A percentile compares a stretch with the other conserved stretches of the same genome.
Conservation (phyloP, 1,139 yeast species). For the Barnettozyma hawaiiensis region DNA sequence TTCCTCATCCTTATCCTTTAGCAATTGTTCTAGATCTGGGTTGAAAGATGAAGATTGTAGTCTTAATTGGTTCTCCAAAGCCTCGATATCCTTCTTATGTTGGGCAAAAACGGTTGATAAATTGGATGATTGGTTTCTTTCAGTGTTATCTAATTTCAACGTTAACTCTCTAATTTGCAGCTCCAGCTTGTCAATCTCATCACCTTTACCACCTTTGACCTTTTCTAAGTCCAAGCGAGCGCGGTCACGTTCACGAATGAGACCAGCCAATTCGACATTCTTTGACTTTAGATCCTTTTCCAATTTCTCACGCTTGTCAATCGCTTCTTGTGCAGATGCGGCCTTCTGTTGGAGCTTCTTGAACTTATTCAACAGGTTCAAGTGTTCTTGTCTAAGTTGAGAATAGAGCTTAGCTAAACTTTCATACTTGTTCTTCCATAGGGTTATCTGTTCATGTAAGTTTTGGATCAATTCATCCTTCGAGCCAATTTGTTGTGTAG, state of each 20-base stretch:
- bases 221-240: conserved; percentile 82
- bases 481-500: conserved; percentile 68
- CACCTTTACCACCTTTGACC: conserved; percentile 58
- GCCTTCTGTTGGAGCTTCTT: conserved; percentile 86
- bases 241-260: conserved; percentile 85
- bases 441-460: conserved; percentile 67
- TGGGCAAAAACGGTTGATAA: conserved; percentile 54
- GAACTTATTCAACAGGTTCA: conserved; percentile 70
- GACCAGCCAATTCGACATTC: conserved; percentile 82
- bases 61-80: conserved; percentile 37
- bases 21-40: conserved; percentile 39
- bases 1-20: conserved; percentile 72
- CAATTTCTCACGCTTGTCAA: conserved; percentile 74
- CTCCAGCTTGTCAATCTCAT: conserved; percentile 61
- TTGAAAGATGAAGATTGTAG: conserved; percentile 17
- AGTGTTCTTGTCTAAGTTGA: conserved; percentile 87
- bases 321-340: conserved; percentile 88
- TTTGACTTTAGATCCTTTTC: conserved; percentile 83
- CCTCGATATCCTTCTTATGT: conserved; percentile 53
- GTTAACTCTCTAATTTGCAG: conserved; percentile 61
- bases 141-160: conserved; percentile 55
- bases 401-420: conserved; percentile 85
- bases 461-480: conserved; percentile 69
- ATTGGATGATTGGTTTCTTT: conserved; percentile 63
- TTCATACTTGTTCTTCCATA: conserved; percentile 87